These are phyloP conservation scores for Phytophthora palmivora DNA, from an alignment of 352 stramenopile species.

Conservation along the genomic window DNA sequence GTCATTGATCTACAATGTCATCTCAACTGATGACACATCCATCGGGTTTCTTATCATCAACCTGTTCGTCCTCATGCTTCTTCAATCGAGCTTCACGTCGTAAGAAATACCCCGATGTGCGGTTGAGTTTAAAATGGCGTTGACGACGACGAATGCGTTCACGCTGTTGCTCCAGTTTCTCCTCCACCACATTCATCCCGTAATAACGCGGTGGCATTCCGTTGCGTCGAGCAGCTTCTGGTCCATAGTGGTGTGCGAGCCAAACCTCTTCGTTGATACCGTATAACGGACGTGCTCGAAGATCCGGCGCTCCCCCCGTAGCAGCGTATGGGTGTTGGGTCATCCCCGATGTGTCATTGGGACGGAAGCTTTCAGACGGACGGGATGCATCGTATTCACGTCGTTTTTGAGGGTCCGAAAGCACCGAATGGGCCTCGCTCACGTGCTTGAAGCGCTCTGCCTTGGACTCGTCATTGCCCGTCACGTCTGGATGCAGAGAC, in stretches of 20 bases:
- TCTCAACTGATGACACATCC: slow-evolving; percentile 42
- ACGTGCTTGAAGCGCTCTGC: slow-evolving; percentile 88
- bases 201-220: slow-evolving; percentile 68
- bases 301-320: slow-evolving; percentile 33
- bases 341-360: slow-evolving; percentile 48
- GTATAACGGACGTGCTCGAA: slow-evolving; percentile 54
- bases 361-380: slow-evolving; percentile 50
- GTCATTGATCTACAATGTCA: slow-evolving; percentile 8
- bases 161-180: slow-evolving; percentile 69
- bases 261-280: slow-evolving; percentile 87
- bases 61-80: slow-evolving; percentile 59
- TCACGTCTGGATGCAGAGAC: slow-evolving; percentile 87
- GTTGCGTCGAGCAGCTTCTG: slow-evolving; percentile 49
- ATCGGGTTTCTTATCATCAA: slow-evolving; percentile 11
- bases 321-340: slow-evolving; percentile 66
- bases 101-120: slow-evolving; percentile 75
- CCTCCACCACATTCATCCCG: slow-evolving; percentile 78
- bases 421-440: slow-evolving; percentile 78
- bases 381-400: slow-evolving; percentile 71
- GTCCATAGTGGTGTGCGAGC: slow-evolving; percentile 85
- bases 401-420: slow-evolving; percentile 68
- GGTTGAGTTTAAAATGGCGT: slow-evolving; percentile 78
- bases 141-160: slow-evolving; percentile 68
- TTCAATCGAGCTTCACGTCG: slow-evolving; percentile 69
- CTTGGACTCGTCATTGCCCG: slow-evolving; percentile 80